These are phyloP conservation scores for Neospermospora avenae DNA, from an alignment of 2,329 filamentous ascomycete genomes.

Conservation along the genomic window DNA sequence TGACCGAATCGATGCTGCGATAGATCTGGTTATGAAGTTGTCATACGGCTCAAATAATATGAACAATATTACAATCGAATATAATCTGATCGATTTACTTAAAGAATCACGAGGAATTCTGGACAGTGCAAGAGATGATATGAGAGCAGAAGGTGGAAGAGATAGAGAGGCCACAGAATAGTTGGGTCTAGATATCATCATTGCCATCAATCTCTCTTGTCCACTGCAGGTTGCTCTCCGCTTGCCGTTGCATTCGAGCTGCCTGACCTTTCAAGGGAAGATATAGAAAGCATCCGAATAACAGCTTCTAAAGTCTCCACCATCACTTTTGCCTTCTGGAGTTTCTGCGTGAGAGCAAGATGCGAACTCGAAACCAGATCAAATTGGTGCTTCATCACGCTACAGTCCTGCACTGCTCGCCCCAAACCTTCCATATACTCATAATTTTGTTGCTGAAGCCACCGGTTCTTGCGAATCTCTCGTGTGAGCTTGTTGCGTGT, in stretches of 20 bases:
- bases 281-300: conserved; percentile 7
- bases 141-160: conserved; percentile 1
- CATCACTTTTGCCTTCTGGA: conserved; percentile 14
- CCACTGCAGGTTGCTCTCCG: neutral
- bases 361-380: conserved; percentile 14
- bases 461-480: conserved; percentile 13
- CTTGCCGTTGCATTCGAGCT: neutral
- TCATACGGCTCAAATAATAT: neutral
- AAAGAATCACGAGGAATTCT: neutral
- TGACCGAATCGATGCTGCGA: neutral
- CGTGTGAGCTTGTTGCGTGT: conserved; percentile 10
- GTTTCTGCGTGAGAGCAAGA: conserved; percentile 11
- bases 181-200: neutral
- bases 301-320: conserved; percentile 21
- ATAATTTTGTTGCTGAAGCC: conserved; percentile 11
- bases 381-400: conserved; percentile 8
- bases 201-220: neutral
- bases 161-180: conserved; percentile 3
- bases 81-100: neutral
- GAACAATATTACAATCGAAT: neutral
- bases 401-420: conserved; percentile 7
- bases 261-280: neutral
- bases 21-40: neutral
- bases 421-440: conserved; percentile 13
- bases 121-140: neutral